Percentiles rank a stretch among this genome's conserved stretches.
Evolutionary conservation across 768 basidiomycete genomes (phyloP).

Genomic region (Scleroderma citrinum): DNA sequence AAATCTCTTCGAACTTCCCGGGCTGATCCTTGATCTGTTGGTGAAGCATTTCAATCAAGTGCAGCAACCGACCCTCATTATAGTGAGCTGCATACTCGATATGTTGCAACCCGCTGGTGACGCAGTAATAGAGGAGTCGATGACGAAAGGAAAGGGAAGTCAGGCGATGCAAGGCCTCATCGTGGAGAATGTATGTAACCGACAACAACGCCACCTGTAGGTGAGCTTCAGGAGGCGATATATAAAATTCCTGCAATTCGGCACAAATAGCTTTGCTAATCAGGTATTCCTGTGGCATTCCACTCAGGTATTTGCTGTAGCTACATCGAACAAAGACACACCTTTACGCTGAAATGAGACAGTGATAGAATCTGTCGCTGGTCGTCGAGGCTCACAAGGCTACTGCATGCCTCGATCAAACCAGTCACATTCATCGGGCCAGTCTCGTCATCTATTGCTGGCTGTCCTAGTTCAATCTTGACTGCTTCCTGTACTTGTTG

Average conservation of each 20-base stretch:
- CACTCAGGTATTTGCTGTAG: too few relatives aligned
- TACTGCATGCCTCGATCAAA: slow-evolving; percentile 12
- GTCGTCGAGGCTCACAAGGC: slow-evolving; percentile 12
- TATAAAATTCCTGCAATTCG: slow-evolving; percentile 1
- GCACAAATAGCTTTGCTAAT: neutral
- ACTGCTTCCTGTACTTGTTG: slow-evolving; percentile 10
- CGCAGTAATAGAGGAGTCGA: neutral
- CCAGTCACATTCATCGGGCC: slow-evolving; percentile 4
- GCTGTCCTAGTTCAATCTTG: slow-evolving; percentile 5
- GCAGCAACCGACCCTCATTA: neutral
- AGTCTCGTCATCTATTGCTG: slow-evolving; percentile 2
- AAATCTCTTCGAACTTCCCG: neutral
- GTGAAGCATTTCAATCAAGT: neutral
- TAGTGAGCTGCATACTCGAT: neutral
- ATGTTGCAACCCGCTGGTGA: neutral
- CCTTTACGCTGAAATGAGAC: slow-evolving; percentile 22
- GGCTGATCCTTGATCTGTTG: neutral
- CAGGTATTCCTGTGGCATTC: slow-evolving; percentile 11
- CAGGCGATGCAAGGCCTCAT: neutral
- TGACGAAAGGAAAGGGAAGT: neutral
- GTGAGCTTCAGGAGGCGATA: neutral
- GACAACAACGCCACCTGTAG: neutral
- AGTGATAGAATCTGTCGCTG: slow-evolving; percentile 6
- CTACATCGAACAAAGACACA: slow-evolving; percentile 1
- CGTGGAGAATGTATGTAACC: neutral